These are phyloP conservation scores for Suillus ampliporus DNA, from an alignment of 768 basidiomycete genomes.

Conservation along the genomic window DNA sequence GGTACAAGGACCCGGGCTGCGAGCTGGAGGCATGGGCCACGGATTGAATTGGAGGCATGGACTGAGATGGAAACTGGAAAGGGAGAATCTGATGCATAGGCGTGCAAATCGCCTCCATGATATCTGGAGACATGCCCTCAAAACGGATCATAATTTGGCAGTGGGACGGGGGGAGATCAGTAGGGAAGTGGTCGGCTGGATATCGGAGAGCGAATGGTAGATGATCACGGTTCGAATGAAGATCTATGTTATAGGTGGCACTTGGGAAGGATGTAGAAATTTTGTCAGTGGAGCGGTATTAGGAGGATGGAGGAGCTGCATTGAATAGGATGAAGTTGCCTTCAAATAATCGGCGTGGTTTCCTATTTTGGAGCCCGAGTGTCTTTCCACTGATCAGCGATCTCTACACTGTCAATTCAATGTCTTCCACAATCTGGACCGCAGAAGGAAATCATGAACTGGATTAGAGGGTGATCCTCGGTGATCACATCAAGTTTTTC, in stretches of 20 bases:
- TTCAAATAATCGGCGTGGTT: slow-evolving; percentile 36
- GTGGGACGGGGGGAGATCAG: slow-evolving; percentile 3
- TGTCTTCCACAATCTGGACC: slow-evolving; percentile 3
- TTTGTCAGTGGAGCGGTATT: slow-evolving; percentile 5
- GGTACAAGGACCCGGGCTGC: slow-evolving; percentile 61
- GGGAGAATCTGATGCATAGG: slow-evolving; percentile 80
- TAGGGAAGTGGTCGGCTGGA: slow-evolving; percentile 4
- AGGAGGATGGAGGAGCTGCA: slow-evolving; percentile 18
- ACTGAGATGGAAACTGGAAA: slow-evolving; percentile 30
- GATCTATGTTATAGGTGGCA: background rate
- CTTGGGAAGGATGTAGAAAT: slow-evolving; percentile 3
- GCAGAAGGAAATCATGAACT: slow-evolving; percentile 14
- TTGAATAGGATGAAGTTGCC: slow-evolving; percentile 5
- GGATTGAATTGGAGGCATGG: slow-evolving; percentile 26
- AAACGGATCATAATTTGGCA: slow-evolving; percentile 71
- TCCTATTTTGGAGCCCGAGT: slow-evolving; percentile 27
- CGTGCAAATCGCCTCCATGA: slow-evolving; percentile 85
- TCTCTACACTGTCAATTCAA: background rate
- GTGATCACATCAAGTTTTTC: slow-evolving; percentile 3
- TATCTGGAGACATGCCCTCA: slow-evolving; percentile 74
- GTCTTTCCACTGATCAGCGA: background rate
- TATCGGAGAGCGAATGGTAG: slow-evolving; percentile 12
- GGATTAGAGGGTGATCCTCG: slow-evolving; percentile 8
- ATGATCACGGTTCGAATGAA: slow-evolving; percentile 9
- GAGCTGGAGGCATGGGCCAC: slow-evolving; percentile 19